Conservation (phyloP, 2,329 filamentous ascomycete species). For the Phaeosphaeria sp. region DNA sequence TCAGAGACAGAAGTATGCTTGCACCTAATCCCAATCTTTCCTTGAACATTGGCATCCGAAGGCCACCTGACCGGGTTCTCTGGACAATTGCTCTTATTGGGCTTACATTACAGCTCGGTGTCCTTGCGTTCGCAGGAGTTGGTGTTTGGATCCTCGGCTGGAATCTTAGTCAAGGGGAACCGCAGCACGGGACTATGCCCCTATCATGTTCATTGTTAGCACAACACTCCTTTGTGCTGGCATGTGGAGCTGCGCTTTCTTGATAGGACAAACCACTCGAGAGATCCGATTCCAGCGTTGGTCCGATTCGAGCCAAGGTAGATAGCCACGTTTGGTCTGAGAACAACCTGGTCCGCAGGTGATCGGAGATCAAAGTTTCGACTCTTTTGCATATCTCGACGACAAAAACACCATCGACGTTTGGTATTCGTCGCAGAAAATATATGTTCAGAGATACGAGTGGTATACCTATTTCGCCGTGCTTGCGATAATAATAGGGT, state of each 20-base stretch:
- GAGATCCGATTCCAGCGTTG: conserved; percentile 14
- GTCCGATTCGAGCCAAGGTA: neutral
- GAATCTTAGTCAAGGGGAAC: neutral
- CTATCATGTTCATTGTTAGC: conserved; percentile 25
- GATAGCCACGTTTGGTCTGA: conserved; percentile 25
- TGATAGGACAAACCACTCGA: conserved; percentile 38
- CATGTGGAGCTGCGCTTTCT: conserved; percentile 35
- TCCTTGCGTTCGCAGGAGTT: conserved; percentile 1
- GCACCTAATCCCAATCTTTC: conserved; percentile 25
- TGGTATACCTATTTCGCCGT: conserved; percentile 11
- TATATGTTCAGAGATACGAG: neutral
- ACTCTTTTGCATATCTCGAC: conserved; percentile 35
- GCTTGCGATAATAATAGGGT: conserved; percentile 39
- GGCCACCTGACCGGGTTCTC: neutral
- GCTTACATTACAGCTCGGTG: conserved; percentile 7
- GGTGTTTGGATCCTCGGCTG: conserved; percentile 3
- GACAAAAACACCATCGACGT: neutral
- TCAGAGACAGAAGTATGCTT: conserved; percentile 1
- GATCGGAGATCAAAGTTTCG: conserved; percentile 50
- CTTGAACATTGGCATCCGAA: conserved; percentile 28
- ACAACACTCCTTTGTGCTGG: conserved; percentile 43
- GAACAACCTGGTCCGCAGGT: conserved; percentile 48
- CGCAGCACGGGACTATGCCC: neutral
- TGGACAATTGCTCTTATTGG: conserved; percentile 20
- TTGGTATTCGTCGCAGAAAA: neutral